Base-by-base conservation (phyloP, 2,329 filamentous ascomycete genomes). In the Ascochyta viciae-villosae region DNA sequence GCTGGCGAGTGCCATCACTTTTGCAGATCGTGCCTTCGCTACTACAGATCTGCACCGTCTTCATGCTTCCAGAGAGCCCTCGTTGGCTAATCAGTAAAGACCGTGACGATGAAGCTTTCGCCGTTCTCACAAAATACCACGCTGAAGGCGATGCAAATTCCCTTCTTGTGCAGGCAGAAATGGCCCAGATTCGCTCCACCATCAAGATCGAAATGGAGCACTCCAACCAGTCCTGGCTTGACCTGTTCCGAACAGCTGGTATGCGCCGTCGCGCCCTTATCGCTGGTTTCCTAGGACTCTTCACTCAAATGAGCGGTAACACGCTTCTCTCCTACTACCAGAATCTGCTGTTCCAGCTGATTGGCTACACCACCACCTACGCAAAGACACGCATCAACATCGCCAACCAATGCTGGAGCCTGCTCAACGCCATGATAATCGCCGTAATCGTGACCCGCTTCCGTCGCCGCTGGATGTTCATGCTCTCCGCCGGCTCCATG, bases 101-200 rank as follows among this genome's bases (percentile, higher is more conserved):
- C 7, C 71, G 70, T 33, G 67, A 85, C 43, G 81, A 85, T 2
- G 74, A 76, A 26, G 74, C 74, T 9, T 68, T 68, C 38, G 69
- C 70, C 0, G 55, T 76, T 9, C 59, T 76, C 0, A 72, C 72
- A 19, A 77, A 76, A 35, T 81, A 78, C 57, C 80, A 82, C 49
- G 76, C 74, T 8, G 75, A 78, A 55, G 80, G 79, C 6, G 74
- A 82, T 50, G 62, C 62, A 1, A 70, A 55, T 44, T 73, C 70
- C 3, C 42, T 65, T 6, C 62, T 75, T 7, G 71, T 87, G 24
- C 78, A 80, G 47, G 84, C 83, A 8, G 86, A 89, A 65, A 83
- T 87, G 64, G 80, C 80, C 0, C 84, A 88, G 68, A 88, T 89
- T 61, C 76, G 82, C 45, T 78, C 81, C 4, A 84, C 85, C 0